Evolutionary conservation across 306 rosid species (phyloP), one percentile per base, ranked within the genome.

Genomic region (Neltuma alba): DNA sequence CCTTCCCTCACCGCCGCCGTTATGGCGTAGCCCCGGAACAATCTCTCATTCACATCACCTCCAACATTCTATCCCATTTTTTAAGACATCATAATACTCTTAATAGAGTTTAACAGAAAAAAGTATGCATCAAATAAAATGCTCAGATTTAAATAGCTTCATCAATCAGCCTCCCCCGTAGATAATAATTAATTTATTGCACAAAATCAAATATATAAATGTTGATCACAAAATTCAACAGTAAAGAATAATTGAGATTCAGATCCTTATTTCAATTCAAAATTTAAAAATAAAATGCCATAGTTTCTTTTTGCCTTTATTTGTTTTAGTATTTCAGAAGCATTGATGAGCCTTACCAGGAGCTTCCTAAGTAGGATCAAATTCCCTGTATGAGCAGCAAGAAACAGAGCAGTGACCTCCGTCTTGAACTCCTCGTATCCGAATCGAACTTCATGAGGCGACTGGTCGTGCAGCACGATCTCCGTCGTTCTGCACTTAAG

Each of bases 1-100:
- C 86, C 90, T 76, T 84, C 91, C 70, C 92, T 87, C 66, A 86
- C 90, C 13, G 92, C 87, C 16, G 91, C 92, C 30, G 92, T 87
- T 13, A 87, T 84, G 18, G 90, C 83, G 45, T 87, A 89, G 38
- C 92, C 95, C 8, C 92, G 84, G 76, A 87, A 91, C 84, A 89
- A 71, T 76, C 82, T 85, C 77, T 58, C 60, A 52, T 89, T 91
- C 77, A 91, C 91, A 74, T 89, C 71, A 33, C 83, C 91, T 82
- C 95, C 91, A 5, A 37, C 81, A 70, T 81, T 80, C 92, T 91
- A 68, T 68, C 79, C 52, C 44, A 64, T 36, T 25, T 42, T 42
- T 9, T 9, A 76, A 75, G 61, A 57, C 41, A 31, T 23, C 78
- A 48, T 44, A 44, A 44, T 14, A 48, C n/a, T 14, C 52, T n/a